A percentile compares a stretch with the other conserved stretches of the same genome.
Evolutionary conservation across 2,329 filamentous ascomycete species (phyloP).

Genomic region (Domatiomyces globalis): DNA sequence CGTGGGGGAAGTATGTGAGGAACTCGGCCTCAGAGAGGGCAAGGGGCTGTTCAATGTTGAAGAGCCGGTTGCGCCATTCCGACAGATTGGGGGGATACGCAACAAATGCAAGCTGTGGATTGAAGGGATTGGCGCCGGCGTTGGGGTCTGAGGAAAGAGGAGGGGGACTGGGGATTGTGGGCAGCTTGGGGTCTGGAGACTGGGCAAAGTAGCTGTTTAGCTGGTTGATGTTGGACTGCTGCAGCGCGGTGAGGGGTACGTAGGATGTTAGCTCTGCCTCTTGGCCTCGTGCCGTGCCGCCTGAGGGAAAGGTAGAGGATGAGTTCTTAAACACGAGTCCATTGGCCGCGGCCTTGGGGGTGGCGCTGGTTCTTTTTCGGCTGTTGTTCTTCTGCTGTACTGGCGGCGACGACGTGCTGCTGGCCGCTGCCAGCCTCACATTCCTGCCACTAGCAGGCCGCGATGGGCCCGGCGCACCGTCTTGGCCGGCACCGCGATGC

Average conservation of each 20-base stretch:
- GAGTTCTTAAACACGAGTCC: constrained; percentile 12
- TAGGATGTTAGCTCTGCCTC: constrained; percentile 2
- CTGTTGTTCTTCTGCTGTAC: background rate
- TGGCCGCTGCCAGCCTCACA: background rate
- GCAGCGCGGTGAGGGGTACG: constrained; percentile 9
- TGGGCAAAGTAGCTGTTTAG: constrained; percentile 9
- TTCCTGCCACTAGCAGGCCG: background rate
- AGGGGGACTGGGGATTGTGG: background rate
- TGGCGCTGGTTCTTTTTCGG: background rate
- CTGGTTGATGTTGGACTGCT: constrained; percentile 9
- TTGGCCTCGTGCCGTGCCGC: constrained; percentile 3
- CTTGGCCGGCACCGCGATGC: background rate
- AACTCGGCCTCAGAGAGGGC: constrained; percentile 62
- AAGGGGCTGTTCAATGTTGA: constrained; percentile 60
- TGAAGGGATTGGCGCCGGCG: constrained; percentile 11
- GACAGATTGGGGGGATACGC: constrained; percentile 53
- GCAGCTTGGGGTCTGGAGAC: constrained; percentile 1
- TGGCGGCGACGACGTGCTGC: background rate
- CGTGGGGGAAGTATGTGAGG: constrained; percentile 66
- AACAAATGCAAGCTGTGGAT: constrained; percentile 23
- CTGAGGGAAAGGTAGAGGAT: constrained; percentile 11
- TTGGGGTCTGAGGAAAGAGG: constrained; percentile 2
- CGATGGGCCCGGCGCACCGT: background rate
- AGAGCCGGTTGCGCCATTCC: constrained; percentile 57
- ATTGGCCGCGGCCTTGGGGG: background rate